Percentiles rank a stretch among this genome's conserved stretches.
phyloP scores from a whole-genome alignment of 306 rosid genomes.

The Lablab purpureus region DNA sequence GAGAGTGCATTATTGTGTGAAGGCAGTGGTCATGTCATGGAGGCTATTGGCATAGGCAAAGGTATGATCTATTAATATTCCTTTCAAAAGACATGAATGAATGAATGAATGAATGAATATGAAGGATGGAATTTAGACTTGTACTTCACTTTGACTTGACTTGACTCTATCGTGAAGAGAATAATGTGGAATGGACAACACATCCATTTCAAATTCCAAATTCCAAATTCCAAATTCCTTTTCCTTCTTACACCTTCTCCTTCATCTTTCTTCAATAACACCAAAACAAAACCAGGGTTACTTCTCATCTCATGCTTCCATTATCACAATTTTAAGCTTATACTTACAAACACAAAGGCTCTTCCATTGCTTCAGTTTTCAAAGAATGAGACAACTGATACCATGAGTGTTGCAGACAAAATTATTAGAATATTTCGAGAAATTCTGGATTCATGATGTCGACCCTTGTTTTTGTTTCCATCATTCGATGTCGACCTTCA shows the following conservation, averaged over 20 bases:
- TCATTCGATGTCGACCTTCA: constrained; percentile 31
- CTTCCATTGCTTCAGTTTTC: background rate
- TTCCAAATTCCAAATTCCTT: background rate
- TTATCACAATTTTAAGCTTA: background rate
- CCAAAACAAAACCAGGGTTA: background rate
- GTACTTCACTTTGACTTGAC: constrained; percentile 38
- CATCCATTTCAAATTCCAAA: background rate
- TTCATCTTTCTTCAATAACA: background rate
- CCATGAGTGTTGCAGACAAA: constrained; percentile 15
- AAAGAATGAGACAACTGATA: constrained; percentile 11
- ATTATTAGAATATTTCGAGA: constrained; percentile 38
- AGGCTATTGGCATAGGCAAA: constrained; percentile 5
- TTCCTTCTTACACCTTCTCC: background rate
- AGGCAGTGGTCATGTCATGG: constrained; percentile 36
- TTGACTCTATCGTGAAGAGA: background rate
- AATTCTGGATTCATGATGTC: constrained; percentile 17
- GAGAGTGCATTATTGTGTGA: background rate
- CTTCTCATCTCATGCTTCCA: background rate
- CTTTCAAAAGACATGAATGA: constrained; percentile 3
- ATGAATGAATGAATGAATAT: background rate
- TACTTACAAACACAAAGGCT: background rate
- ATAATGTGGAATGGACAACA: constrained; percentile 16
- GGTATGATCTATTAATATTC: constrained; percentile 27
- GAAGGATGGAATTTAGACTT: constrained; percentile 10
- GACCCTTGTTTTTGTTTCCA: constrained; percentile 15